Conservation (phyloP, 169 alveolate species). For the Pseudocohnilembus persalinus region DNA sequence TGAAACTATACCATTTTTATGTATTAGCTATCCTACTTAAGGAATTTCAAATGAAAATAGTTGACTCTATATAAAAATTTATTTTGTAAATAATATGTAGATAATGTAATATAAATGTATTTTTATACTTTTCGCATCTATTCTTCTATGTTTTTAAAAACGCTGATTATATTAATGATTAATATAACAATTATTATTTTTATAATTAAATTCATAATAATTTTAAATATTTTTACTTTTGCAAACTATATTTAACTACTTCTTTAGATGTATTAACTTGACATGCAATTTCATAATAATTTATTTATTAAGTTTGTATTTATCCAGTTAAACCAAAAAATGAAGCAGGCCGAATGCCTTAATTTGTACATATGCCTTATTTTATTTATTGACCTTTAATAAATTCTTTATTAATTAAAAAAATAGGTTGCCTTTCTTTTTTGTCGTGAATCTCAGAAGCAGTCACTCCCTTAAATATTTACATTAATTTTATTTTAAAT, state of each 20-base stretch:
- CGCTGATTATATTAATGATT: background rate
- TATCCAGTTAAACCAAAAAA: background rate
- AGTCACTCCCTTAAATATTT: background rate
- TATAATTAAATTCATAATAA: background rate
- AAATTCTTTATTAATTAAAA: background rate
- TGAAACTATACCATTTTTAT: too few species aligned
- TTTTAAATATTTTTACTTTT: background rate
- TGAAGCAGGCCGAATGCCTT: background rate
- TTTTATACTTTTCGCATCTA: background rate
- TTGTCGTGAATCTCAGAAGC: background rate
- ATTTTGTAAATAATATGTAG: too few species aligned
- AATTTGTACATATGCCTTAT: background rate
- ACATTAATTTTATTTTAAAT: too few species aligned
- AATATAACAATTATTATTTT: too few species aligned
- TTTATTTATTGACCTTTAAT: background rate
- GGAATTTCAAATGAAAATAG: too few species aligned
- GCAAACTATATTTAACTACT: background rate
- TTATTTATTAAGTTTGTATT: background rate
- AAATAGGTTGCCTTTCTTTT: background rate
- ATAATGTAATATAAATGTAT: too few species aligned
- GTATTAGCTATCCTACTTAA: too few species aligned
- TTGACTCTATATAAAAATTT: too few species aligned
- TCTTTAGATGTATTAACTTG: background rate
- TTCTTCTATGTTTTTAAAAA: background rate
- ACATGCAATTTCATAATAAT: background rate